Base-by-base conservation (phyloP, 2,329 filamentous ascomycete species). In the Lachnellula occidentalis region DNA sequence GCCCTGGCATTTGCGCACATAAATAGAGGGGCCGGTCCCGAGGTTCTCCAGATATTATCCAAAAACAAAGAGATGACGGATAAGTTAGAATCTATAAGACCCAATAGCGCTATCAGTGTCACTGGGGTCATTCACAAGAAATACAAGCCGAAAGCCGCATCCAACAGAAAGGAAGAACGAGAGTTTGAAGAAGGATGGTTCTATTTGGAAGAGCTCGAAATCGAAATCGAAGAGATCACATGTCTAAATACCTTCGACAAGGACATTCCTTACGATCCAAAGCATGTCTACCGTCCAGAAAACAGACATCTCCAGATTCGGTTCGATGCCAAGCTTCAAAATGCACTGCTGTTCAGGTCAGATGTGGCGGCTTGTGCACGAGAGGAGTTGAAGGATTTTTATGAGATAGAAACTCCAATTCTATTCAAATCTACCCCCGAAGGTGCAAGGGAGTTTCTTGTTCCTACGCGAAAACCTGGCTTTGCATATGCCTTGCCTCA, bases 391-490 rank as follows among this genome's bases (percentile, higher is more conserved):
- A 12, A 37, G 27, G 57, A 59, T 15, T 69, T 68, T 39, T 56
- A 62, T 22, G 67, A 97, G 62, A 81, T 97, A 34, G 94, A 99
- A 69, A 99, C 94, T 0, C 94, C 94, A 0, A 75, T 96, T 4
- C 78, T 99, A 0, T 99, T 99, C 80, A 99, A 97, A 71, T 96
- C 94, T 0, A 99, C 94, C 0, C 90, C 94, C 0, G 94, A 99
- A 73, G 94, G 94, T 0, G 95, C 94, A 1, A 80, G 92, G 48
- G 94, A 99, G 69, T 99, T 99, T 59, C 71, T 99, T 5, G 92
- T 99, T 4, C 94, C 94, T 0, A 95, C 92, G 1, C 79, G 94
- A 27, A 81, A 79, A 36, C 78, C 78, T 1, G 90, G 90, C 0
- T 75, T 85, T 57, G 91, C 90, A 3, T 99, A 97, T 70, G 94